These are phyloP conservation scores for Nicotiana knightiana DNA, from an alignment of 257 asterid genomes.

Conservation along the genomic window DNA sequence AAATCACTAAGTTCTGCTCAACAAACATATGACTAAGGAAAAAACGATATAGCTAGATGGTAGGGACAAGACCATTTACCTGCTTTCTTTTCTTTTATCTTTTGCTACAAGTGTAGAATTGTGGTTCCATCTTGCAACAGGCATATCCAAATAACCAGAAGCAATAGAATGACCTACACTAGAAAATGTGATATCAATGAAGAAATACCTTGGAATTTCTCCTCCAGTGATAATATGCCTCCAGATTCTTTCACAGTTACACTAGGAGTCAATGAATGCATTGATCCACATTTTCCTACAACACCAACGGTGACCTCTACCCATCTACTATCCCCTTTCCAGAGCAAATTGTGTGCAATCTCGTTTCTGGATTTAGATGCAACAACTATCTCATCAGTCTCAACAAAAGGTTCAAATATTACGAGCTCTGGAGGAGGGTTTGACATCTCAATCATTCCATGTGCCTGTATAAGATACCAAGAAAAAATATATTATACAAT, in stretches of 20 bases:
- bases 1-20: neutral
- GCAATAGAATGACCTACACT: neutral
- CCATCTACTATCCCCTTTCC: slow-evolving; percentile 88
- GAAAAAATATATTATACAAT: slow-evolving; percentile 1
- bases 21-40: neutral
- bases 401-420: slow-evolving; percentile 81
- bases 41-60: neutral
- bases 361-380: slow-evolving; percentile 40
- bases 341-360: slow-evolving; percentile 43
- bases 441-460: slow-evolving; percentile 88
- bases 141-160: neutral
- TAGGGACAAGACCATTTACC: neutral
- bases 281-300: slow-evolving; percentile 58
- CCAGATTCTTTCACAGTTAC: slow-evolving; percentile 83
- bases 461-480: slow-evolving; percentile 39
- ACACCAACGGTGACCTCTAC: slow-evolving; percentile 92
- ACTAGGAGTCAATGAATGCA: slow-evolving; percentile 86
- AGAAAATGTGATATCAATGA: neutral
- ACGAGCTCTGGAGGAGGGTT: slow-evolving; percentile 64
- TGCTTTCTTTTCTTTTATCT: neutral
- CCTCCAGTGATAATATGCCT: slow-evolving; percentile 84
- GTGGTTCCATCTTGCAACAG: neutral
- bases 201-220: slow-evolving; percentile 75
- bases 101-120: neutral
- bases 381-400: slow-evolving; percentile 71